phyloP scores from a whole-genome alignment of 139 green algal species.

The Chlorella sp. region DNA sequence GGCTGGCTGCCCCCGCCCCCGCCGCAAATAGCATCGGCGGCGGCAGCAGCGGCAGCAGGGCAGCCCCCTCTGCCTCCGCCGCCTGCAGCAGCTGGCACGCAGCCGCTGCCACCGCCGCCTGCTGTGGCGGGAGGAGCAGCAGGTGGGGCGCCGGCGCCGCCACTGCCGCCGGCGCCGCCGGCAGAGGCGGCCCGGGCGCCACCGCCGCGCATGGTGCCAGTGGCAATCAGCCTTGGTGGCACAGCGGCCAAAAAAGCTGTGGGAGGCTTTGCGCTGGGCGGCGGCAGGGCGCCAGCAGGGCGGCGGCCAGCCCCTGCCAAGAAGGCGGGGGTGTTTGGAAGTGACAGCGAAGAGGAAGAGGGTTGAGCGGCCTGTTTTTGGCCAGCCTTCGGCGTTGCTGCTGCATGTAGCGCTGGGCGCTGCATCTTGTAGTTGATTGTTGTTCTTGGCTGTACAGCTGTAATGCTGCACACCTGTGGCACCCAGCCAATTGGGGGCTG shows the following conservation, averaged over 20 bases:
- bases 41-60: not conserved
- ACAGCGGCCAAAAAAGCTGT: not conserved
- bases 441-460: too few species aligned
- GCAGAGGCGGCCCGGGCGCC: not conserved
- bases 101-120: not conserved
- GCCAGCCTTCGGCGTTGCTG: too few species aligned
- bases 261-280: not conserved
- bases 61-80: not conserved
- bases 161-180: not conserved
- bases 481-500: too few species aligned
- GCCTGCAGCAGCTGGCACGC: not conserved
- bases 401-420: too few species aligned
- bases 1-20: not conserved
- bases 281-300: not conserved
- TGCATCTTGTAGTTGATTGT: too few species aligned
- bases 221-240: not conserved
- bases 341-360: slow-evolving; percentile 18
- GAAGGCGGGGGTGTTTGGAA: slow-evolving; percentile 19
- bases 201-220: not conserved
- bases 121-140: not conserved
- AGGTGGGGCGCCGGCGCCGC: not conserved
- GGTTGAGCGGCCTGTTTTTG: not conserved
- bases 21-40: not conserved
- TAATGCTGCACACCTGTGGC: too few species aligned
- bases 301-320: not conserved